Evolutionary conservation across 345 rosid species (phyloP), one percentile per base, ranked within the genome.

Genomic region (Corchorus capsularis): DNA sequence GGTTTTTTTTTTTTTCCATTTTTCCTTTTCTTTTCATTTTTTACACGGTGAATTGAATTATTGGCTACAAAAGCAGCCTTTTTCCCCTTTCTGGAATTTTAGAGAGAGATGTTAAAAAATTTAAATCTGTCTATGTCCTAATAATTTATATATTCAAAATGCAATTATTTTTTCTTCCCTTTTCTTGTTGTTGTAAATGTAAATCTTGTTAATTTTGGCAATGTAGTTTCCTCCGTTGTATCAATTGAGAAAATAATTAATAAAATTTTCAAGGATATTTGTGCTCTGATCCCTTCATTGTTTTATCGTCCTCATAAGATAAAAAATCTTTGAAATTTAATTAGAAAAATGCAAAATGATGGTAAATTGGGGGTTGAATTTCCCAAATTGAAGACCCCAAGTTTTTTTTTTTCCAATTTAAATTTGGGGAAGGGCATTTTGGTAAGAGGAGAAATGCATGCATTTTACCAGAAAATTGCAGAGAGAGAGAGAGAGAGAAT

Each of bases 31-130:
- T n/a, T 65, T 73, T 79, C 53, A 83, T 46, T n/a, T 65, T 73
- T 79, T 59, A 83, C 76, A 80, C 86, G 15, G 15, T 55, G 82
- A 79, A 81, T 83, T 80, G 80, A 83, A 83, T 85, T 80, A 75
- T 78, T 75, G 86, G 86, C 87, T 69, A 46, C 67, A 71, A 80
- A 79, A 83, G 73, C 34, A 79, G 87, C 80, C 73, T 43, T 5
- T 71, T 75, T 67, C 27, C 22, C n/a, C 14, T 45, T 35, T 41
- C 27, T 57, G 43, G 54, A 70, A 63, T 32, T 60, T 34, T 39
- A 64, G 63, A 63, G 73, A 69, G 66, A 55, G 55, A 68, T 61
- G 15, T 64, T n/a, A 37, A 4, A 52, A 15, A 45, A 47, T 69
- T 61, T 78, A 59, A 63, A 52, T 79, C 39, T 75, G 80, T 75